Evolutionary conservation across 2,329 filamentous ascomycete species (phyloP).

Genomic region (Fusarium tjaetaba): DNA sequence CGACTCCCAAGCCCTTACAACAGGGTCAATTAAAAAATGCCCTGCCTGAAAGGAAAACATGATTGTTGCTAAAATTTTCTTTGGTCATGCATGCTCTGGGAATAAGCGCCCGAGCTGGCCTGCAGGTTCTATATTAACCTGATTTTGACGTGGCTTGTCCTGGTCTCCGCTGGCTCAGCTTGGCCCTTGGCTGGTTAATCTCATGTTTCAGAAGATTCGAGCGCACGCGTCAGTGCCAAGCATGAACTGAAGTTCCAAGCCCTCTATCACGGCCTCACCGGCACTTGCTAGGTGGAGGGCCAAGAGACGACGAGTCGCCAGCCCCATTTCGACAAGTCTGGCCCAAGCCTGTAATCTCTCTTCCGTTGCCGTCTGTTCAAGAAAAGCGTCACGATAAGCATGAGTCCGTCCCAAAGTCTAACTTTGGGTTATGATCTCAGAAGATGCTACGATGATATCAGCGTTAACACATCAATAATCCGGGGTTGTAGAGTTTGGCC

Average conservation of each 20-base stretch:
- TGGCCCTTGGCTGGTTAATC: constrained; percentile 18
- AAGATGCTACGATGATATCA: constrained; percentile 32
- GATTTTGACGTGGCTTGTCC: constrained; percentile 21
- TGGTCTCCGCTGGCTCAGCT: constrained; percentile 10
- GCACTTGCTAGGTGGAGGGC: constrained; percentile 36
- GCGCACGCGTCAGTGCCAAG: constrained; percentile 43
- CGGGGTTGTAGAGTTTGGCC: constrained; percentile 3
- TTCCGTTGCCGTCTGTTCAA: neutral
- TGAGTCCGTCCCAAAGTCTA: constrained; percentile 14
- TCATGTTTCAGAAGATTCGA: constrained; percentile 21
- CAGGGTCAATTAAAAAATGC: constrained; percentile 14
- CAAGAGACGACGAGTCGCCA: constrained; percentile 30
- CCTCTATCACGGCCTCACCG: constrained; percentile 24
- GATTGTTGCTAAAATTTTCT: constrained; percentile 6
- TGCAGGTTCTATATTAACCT: constrained; percentile 14
- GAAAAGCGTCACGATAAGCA: neutral
- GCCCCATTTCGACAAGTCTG: constrained; percentile 14
- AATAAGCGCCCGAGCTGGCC: constrained; percentile 4
- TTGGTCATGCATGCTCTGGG: constrained; percentile 2
- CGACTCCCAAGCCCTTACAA: constrained; percentile 20
- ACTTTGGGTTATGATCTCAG: constrained; percentile 21
- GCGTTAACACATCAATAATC: constrained; percentile 10
- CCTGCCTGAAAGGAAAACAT: constrained; percentile 19
- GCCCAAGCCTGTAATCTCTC: neutral
- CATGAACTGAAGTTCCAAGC: constrained; percentile 12